Base-by-base conservation (phyloP, 495 filamentous ascomycete species). In the Cercophora newfieldiana region DNA sequence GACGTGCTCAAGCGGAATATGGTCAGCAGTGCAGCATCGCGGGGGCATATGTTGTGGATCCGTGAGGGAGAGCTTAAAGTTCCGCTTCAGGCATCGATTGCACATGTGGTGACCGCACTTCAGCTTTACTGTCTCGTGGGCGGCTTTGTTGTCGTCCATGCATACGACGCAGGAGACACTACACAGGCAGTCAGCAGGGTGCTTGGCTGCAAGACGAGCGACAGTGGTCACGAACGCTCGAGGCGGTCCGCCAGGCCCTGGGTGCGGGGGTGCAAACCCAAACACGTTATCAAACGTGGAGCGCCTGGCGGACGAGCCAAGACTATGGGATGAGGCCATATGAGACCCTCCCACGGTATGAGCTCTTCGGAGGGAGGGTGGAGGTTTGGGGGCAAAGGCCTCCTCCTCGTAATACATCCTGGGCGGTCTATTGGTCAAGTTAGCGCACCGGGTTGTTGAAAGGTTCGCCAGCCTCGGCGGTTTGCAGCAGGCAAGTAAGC, bases 41-140 rank as follows among this genome's bases (percentile, higher is more conserved):
- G 92, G 92, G 8, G 92, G 90, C 90, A 94, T 94, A 70, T 89
- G 87, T 30, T 86, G 83, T 0, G 91, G 89, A 72, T 94, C 90
- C 37, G 82, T 88, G 64, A 92, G 78, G 21, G 91, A 93, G 44
- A 90, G 78, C 24, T 79, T 86, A 74, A 95, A 96, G 66, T 87
- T 83, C 21, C 87, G 85, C 70, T 85, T 86, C 24, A 96, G 78
- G 75, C 92, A 96, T 10, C 82, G 70, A 61, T 89, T 78, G 74
- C 92, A 96, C 89, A 91, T 93, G 49, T 85, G 85, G 72, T 96
- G 92, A 25, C 84, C 84, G 71, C 92, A 96, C 63, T 85, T 82
- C 48, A 94, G 84, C 69, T 89, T 89, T 21, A 86, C 88, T 22
- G 86, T 83, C 75, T 87, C 84, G 58, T 80, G 79, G 48, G 80